Percentiles rank a stretch among this genome's conserved stretches.
These are phyloP conservation scores for Bacidia rubella DNA, from an alignment of 495 filamentous ascomycete species.

Conservation along the genomic window DNA sequence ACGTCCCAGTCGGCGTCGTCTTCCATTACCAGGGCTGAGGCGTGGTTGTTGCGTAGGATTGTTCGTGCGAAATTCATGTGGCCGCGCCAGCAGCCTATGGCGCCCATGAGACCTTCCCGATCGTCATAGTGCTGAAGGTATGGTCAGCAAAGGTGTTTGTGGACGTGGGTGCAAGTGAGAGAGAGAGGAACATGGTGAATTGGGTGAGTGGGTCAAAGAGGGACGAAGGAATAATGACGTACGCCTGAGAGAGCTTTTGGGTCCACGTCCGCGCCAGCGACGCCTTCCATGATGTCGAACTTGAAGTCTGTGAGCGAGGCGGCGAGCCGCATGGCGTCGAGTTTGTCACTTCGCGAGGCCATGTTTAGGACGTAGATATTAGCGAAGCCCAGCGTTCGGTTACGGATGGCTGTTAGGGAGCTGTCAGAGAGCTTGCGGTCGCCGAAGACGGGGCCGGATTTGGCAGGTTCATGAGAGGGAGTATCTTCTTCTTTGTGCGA, in stretches of 20 bases:
- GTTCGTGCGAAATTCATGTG: slow-evolving; percentile 23
- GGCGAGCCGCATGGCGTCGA: slow-evolving; percentile 43
- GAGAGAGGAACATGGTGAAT: too few relatives aligned
- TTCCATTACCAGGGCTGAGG: slow-evolving; percentile 39
- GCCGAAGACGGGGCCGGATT: slow-evolving; percentile 5
- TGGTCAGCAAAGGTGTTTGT: too few relatives aligned
- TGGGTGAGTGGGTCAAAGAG: too few relatives aligned
- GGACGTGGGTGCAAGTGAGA: too few relatives aligned
- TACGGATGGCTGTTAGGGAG: slow-evolving; percentile 8
- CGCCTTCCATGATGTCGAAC: slow-evolving; percentile 42
- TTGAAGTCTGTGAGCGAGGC: slow-evolving; percentile 37
- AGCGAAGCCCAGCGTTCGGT: slow-evolving; percentile 27
- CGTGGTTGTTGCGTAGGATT: slow-evolving; percentile 29
- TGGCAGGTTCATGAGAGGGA: neutral
- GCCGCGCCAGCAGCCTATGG: slow-evolving; percentile 26
- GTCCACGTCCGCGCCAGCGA: slow-evolving; percentile 28
- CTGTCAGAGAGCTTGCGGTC: slow-evolving; percentile 6
- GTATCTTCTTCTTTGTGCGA: neutral
- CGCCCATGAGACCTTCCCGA: slow-evolving; percentile 4
- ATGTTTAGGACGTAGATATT: slow-evolving; percentile 50
- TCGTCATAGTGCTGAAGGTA: too few relatives aligned
- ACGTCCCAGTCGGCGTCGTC: slow-evolving; percentile 48
- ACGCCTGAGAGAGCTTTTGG: slow-evolving; percentile 26
- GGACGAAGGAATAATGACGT: neutral
- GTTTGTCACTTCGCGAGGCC: slow-evolving; percentile 46